These are phyloP conservation scores for Globisporangium sylvaticum DNA, from an alignment of 352 stramenopile species.

Conservation along the genomic window DNA sequence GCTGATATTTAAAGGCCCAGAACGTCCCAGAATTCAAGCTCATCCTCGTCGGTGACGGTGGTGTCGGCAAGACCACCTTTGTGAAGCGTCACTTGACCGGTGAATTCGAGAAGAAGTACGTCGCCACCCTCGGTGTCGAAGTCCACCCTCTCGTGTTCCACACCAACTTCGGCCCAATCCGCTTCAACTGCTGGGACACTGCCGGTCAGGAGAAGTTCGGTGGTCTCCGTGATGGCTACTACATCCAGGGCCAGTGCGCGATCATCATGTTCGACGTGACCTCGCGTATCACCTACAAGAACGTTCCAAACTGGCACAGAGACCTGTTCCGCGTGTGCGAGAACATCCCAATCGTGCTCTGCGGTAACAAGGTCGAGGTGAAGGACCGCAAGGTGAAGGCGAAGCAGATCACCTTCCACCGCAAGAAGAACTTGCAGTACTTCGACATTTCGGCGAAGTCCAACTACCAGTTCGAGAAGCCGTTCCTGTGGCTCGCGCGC, in stretches of 20 bases:
- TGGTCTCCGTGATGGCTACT: slow-evolving; percentile 95
- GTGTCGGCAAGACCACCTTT: slow-evolving; percentile 99
- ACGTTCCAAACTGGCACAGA: slow-evolving; percentile 99
- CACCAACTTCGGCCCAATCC: slow-evolving; percentile 98
- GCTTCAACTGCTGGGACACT: slow-evolving; percentile 99
- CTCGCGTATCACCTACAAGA: slow-evolving; percentile 99
- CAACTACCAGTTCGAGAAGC: slow-evolving; percentile 99
- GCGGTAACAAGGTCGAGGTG: slow-evolving; percentile 99
- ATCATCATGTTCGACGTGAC: slow-evolving; percentile 99
- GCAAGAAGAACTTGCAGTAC: slow-evolving; percentile 99
- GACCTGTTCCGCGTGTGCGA: slow-evolving; percentile 99
- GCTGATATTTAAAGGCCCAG: slow-evolving; percentile 37
- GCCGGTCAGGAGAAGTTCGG: slow-evolving; percentile 99
- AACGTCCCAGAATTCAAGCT: slow-evolving; percentile 99
- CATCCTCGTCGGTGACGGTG: slow-evolving; percentile 99
- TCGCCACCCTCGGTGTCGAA: slow-evolving; percentile 98
- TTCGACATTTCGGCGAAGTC: slow-evolving; percentile 99
- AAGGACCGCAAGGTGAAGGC: slow-evolving; percentile 99
- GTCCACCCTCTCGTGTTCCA: slow-evolving; percentile 99
- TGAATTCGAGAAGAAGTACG: slow-evolving; percentile 99
- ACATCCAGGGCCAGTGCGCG: slow-evolving; percentile 99
- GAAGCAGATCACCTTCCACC: slow-evolving; percentile 99
- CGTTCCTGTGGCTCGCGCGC: slow-evolving; percentile 99
- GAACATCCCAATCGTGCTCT: slow-evolving; percentile 99
- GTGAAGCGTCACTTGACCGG: slow-evolving; percentile 99